Evolutionary conservation across 768 basidiomycete species (phyloP).

Genomic region (Artomyces pyxidatus): DNA sequence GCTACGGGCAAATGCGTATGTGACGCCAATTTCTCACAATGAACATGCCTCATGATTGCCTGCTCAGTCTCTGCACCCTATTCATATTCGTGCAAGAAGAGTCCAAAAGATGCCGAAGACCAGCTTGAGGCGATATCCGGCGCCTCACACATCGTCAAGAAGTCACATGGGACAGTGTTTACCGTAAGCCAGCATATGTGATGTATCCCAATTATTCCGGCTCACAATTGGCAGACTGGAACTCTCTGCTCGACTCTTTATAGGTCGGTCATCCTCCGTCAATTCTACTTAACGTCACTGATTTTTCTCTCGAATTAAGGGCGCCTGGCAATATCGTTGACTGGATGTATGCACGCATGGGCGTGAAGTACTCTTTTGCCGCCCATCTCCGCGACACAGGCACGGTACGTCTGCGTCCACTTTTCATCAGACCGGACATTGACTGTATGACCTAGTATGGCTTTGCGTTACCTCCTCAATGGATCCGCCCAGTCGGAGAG

Average conservation of each 20-base stretch:
- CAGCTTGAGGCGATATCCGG: conserved; percentile 66
- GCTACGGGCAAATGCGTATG: conserved; percentile 75
- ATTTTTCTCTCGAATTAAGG: conserved; percentile 17
- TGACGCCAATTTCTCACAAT: no score
- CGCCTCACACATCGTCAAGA: conserved; percentile 47
- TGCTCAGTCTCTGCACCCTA: conserved; percentile 66
- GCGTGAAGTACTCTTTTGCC: conserved; percentile 56
- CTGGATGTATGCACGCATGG: conserved; percentile 49
- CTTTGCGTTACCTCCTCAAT: conserved; percentile 60
- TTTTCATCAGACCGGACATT: background rate
- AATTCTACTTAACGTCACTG: background rate
- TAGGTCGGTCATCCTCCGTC: conserved; percentile 23
- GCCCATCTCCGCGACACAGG: conserved; percentile 64
- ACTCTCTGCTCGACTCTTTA: conserved; percentile 39
- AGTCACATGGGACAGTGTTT: conserved; percentile 48
- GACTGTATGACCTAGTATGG: conserved; percentile 48
- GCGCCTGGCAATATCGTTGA: conserved; percentile 62
- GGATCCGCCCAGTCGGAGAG: conserved; percentile 75
- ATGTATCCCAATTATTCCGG: background rate
- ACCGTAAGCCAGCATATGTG: conserved; percentile 29
- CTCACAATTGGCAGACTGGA: conserved; percentile 28
- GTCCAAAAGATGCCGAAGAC: conserved; percentile 68
- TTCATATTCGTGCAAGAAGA: conserved; percentile 57
- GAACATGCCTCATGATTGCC: no score
- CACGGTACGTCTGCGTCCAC: conserved; percentile 36